Percentiles rank a stretch among this genome's conserved stretches.
phyloP scores from a whole-genome alignment of 2,329 filamentous ascomycete genomes.

The Monosporascus sp. region DNA sequence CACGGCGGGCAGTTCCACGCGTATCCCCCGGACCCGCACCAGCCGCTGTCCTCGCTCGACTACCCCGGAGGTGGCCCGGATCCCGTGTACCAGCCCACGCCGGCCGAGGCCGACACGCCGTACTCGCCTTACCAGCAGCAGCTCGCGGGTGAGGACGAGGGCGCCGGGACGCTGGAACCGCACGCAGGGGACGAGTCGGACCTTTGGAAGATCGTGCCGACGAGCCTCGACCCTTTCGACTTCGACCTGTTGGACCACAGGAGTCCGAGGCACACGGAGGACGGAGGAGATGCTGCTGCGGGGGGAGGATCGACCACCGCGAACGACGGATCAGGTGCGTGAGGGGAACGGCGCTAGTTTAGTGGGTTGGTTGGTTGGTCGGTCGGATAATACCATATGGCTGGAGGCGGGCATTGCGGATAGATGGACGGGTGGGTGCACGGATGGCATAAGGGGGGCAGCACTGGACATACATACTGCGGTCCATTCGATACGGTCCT shows the following conservation, averaged over 20 bases:
- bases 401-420: too few relatives aligned
- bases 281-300: background rate
- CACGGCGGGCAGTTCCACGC: background rate
- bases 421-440: too few relatives aligned
- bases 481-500: too few relatives aligned
- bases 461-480: too few relatives aligned
- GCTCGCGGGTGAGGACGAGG: background rate
- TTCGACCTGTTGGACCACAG: background rate
- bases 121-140: background rate
- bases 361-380: too few relatives aligned
- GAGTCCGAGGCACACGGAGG: background rate
- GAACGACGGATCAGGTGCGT: background rate
- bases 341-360: background rate
- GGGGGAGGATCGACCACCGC: background rate
- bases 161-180: background rate
- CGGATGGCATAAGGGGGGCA: too few relatives aligned
- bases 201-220: background rate
- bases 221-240: background rate
- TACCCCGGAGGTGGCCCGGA: background rate
- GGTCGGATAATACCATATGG: too few relatives aligned
- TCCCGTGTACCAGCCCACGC: background rate
- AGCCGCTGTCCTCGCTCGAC: background rate
- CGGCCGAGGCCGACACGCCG: background rate
- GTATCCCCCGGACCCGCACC: background rate
- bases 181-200: background rate